Evolutionary conservation across 2,329 filamentous ascomycete genomes (phyloP), one percentile per base, ranked within the genome.

Genomic region (Ophioceras dolichostomum): DNA sequence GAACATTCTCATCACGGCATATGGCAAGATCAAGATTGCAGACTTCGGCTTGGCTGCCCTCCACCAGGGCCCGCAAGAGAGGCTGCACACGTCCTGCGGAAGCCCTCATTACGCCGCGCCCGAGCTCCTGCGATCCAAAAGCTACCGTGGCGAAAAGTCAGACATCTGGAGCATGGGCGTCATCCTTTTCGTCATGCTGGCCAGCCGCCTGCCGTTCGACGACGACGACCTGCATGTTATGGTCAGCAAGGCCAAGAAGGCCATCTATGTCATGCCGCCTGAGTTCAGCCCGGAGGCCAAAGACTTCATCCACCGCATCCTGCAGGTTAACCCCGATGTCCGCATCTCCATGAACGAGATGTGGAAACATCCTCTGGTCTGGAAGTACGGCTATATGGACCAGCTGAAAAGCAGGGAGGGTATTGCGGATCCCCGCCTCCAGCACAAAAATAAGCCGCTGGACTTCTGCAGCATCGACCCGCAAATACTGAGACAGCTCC

Each of bases 41-140:
- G 91, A 98, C 57, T 98, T 98, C 57, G 89, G 91, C 30, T 95
- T 98, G 88, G 91, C 91, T 32, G 89, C 89, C 4, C 67, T 96
- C 30, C 76, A 80, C 44, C 89, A 96, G 55, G 83, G 83, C 4
- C 71, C 76, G 18, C 80, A 77, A 8, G 79, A 86, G 46, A 79
- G 79, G 52, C 71, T 98, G 20, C 83, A 76, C 39, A 96, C 91
- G 1, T 86, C 89, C 4, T 98, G 91, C 50, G 91, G 91, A 16
- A 96, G 91, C 45, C 91, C 91, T 17, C 91, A 96, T 58, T 98
- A 98, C 51, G 89, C 89, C 14, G 88, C 91, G 1, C 91, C 91
- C 0, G 91, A 98, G 55, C 76, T 98, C 24, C 80, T 95, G 43
- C 76, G 76, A 46, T 80, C 79, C 29, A 69, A 70, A 26, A 72